These are phyloP conservation scores for Wickerhamomyces strasburgensis DNA, from an alignment of 805 yeast species.

Conservation along the genomic window DNA sequence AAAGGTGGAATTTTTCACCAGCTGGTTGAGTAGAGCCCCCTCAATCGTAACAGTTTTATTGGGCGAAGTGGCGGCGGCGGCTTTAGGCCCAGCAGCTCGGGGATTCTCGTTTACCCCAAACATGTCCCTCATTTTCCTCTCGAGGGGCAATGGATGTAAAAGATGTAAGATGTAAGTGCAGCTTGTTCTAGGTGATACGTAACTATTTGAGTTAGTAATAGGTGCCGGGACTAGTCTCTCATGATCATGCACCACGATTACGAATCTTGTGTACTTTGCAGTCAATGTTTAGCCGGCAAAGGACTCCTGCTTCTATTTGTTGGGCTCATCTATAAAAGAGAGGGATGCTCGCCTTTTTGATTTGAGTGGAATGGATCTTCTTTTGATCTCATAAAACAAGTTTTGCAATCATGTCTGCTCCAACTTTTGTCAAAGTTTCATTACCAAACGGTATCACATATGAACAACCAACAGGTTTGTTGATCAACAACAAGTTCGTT, in stretches of 20 bases:
- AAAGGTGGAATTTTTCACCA: too few relatives aligned
- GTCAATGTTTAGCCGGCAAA: too few relatives aligned
- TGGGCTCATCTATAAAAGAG: background rate
- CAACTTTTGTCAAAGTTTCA: slow-evolving; percentile 26
- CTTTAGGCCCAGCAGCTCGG: slow-evolving; percentile 1
- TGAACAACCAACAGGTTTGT: slow-evolving; percentile 58
- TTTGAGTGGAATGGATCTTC: background rate
- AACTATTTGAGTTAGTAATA: too few relatives aligned
- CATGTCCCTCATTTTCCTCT: slow-evolving; percentile 11
- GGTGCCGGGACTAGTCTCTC: background rate
- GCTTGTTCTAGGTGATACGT: too few relatives aligned
- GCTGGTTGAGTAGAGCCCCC: too few relatives aligned
- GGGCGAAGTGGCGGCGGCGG: background rate
- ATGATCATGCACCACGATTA: too few relatives aligned
- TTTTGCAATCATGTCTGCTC: slow-evolving; percentile 14
- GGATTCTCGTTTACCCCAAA: slow-evolving; percentile 11
- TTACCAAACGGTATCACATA: slow-evolving; percentile 54
- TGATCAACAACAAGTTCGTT: slow-evolving; percentile 61
- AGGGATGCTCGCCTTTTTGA: background rate
- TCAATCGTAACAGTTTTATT: too few relatives aligned
- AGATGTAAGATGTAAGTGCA: too few relatives aligned
- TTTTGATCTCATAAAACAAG: background rate
- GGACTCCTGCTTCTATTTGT: background rate
- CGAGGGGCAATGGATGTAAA: slow-evolving; percentile 6
- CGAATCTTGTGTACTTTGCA: too few relatives aligned